Conservation (phyloP, 73 alveolate genomes). For the Paramecium primaurelia region DNA sequence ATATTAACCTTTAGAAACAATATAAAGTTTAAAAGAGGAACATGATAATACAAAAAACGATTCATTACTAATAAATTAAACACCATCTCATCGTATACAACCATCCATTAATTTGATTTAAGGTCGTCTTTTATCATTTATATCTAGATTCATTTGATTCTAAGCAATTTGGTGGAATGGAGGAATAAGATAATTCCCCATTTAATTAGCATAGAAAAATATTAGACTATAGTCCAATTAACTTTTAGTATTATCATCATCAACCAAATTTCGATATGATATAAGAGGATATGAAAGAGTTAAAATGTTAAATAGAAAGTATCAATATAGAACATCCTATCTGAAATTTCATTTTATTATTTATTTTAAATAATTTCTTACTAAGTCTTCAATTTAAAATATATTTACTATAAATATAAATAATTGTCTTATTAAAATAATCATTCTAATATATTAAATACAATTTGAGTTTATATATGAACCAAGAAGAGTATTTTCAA, state of each 20-base stretch:
- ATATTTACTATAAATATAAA: no score
- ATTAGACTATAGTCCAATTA: slow-evolving; percentile 13
- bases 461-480: not conserved
- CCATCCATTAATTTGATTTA: not conserved
- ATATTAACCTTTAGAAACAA: slow-evolving; percentile 9
- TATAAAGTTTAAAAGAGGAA: not conserved
- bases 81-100: not conserved
- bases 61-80: not conserved
- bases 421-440: not conserved
- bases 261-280: slow-evolving; percentile 1
- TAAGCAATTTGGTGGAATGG: not conserved
- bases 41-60: slow-evolving; percentile 23
- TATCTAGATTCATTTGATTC: not conserved
- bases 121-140: not conserved
- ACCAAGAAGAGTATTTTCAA: not conserved
- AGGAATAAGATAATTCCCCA: not conserved
- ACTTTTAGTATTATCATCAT: not conserved
- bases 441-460: no score
- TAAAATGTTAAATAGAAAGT: not conserved
- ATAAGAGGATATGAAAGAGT: slow-evolving; percentile 10
- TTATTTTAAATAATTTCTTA: not conserved
- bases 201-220: not conserved
- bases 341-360: not conserved
- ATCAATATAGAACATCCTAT: not conserved
- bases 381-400: not conserved